These are phyloP conservation scores for Blastomyces parvus DNA, from an alignment of 2,329 filamentous ascomycete species.

Conservation along the genomic window DNA sequence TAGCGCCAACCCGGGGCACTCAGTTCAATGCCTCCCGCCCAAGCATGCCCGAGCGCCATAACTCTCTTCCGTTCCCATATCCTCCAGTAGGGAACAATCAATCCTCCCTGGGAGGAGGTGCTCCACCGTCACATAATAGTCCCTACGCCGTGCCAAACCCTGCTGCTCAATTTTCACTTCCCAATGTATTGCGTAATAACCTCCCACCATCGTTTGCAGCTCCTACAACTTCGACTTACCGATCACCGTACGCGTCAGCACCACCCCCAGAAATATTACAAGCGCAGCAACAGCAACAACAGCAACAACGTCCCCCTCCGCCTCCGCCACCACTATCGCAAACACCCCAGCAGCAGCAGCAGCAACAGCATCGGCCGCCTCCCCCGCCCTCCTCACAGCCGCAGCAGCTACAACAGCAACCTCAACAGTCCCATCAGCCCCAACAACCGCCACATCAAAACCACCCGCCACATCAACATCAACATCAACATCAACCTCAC, in stretches of 20 bases:
- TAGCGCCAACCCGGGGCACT: constrained; percentile 28
- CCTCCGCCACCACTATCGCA: constrained; percentile 11
- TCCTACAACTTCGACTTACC: constrained; percentile 30
- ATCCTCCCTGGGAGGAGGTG: background rate
- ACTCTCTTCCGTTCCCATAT: constrained; percentile 6
- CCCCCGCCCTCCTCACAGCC: constrained; percentile 26
- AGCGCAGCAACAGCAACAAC: constrained; percentile 15
- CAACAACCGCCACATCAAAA: constrained; percentile 10
- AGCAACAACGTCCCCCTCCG: constrained; percentile 13
- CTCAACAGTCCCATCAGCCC: constrained; percentile 11
- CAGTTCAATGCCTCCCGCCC: constrained; percentile 20
- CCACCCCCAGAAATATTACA: constrained; percentile 28
- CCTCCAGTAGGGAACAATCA: background rate
- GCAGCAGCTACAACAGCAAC: constrained; percentile 20
- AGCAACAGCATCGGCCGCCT: constrained; percentile 20
- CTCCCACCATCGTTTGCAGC: constrained; percentile 33
- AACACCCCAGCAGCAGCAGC: constrained; percentile 11
- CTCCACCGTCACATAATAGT: constrained; percentile 9
- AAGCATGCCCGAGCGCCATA: background rate
- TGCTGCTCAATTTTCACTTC: constrained; percentile 24
- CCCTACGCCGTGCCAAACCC: constrained; percentile 13
- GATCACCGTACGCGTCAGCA: constrained; percentile 34
- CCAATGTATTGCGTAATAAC: constrained; percentile 30
- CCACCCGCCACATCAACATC: constrained; percentile 8
- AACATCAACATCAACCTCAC: background rate